Evolutionary conservation across 2,329 filamentous ascomycete genomes (phyloP).

Genomic region (Pseudogymnoascus sp.): DNA sequence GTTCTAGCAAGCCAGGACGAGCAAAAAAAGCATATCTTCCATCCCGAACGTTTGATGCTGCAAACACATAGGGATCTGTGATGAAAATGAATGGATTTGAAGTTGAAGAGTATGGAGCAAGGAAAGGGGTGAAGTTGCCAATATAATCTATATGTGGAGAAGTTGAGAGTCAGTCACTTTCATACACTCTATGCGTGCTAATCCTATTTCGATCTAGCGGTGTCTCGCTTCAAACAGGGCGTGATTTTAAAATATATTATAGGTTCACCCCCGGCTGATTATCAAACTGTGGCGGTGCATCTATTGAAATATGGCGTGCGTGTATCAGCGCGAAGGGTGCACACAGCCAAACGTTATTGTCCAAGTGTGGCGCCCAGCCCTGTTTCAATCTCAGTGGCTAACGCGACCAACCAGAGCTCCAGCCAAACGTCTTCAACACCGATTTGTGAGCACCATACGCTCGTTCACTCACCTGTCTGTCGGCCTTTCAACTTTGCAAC

Average conservation of each 20-base stretch:
- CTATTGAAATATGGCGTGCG: neutral
- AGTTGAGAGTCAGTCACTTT: neutral
- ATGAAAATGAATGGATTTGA: conserved; percentile 4
- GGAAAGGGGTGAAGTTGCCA: conserved; percentile 4
- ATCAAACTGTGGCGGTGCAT: conserved; percentile 3
- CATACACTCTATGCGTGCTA: neutral
- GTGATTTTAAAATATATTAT: neutral
- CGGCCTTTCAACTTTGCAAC: neutral
- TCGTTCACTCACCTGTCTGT: conserved; percentile 3
- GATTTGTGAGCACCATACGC: conserved; percentile 7
- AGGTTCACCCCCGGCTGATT: neutral
- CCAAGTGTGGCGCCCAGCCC: conserved; percentile 1
- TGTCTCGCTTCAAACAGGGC: neutral
- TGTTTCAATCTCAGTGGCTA: conserved; percentile 3
- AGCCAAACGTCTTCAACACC: conserved; percentile 1
- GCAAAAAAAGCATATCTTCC: conserved; percentile 2
- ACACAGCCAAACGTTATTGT: neutral
- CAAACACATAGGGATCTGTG: neutral
- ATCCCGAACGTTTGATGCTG: neutral
- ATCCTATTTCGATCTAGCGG: neutral
- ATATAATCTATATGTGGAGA: conserved; percentile 5
- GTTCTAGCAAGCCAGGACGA: conserved; percentile 7
- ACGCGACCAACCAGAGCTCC: conserved; percentile 7
- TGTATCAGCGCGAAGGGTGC: neutral
- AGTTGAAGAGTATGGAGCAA: conserved; percentile 6